A percentile compares a stretch with the other conserved stretches of the same genome.
Conservation (phyloP, 768 basidiomycete species). For the Mrakia gelida region DNA sequence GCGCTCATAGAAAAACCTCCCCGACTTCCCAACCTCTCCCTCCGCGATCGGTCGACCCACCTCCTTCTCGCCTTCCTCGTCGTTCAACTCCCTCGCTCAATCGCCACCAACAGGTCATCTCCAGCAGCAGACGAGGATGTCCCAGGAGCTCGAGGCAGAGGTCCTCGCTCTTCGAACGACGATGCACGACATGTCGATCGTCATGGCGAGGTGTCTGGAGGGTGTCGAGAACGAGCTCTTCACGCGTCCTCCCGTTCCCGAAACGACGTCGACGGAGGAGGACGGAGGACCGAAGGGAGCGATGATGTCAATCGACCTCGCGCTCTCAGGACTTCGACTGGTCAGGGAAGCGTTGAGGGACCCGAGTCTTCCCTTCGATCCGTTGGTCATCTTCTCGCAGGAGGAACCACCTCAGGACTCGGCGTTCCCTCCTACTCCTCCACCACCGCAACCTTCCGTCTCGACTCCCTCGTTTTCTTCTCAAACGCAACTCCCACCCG, state of each 20-base stretch:
- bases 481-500: background rate
- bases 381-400: background rate
- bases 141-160: constrained; percentile 18
- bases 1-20: constrained; percentile 67
- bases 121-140: background rate
- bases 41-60: background rate
- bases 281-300: background rate
- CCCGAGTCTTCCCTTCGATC: constrained; percentile 15
- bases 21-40: constrained; percentile 60
- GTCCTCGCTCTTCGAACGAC: constrained; percentile 5
- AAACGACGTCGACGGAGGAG: constrained; percentile 9
- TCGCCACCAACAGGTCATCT: background rate
- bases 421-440: background rate
- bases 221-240: background rate
- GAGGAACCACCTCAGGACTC: background rate
- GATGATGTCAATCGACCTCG: background rate
- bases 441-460: background rate
- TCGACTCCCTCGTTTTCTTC: background rate
- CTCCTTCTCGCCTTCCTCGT: background rate
- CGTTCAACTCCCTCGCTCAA: background rate
- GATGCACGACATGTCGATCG: constrained; percentile 11
- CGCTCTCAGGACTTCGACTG: constrained; percentile 9
- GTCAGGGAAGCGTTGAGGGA: constrained; percentile 19
- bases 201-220: background rate
- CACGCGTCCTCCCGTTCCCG: background rate